Evolutionary conservation across 2,329 filamentous ascomycete genomes (phyloP).

Genomic region (Herpotrichia juniperi): DNA sequence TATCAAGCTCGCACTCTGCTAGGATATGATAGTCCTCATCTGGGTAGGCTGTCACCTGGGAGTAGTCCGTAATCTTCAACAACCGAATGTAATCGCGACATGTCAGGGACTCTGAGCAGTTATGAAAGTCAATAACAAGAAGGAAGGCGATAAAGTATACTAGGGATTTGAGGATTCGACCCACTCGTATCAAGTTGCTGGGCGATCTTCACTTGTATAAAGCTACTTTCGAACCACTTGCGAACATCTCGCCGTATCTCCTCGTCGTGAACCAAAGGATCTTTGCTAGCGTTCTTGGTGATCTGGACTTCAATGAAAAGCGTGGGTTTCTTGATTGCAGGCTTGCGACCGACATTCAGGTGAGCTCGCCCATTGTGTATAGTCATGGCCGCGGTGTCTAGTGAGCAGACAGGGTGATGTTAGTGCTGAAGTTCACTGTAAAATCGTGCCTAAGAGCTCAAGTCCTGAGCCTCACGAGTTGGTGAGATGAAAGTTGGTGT

Average conservation of each 20-base stretch:
- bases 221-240: conserved; percentile 44
- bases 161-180: conserved; percentile 6
- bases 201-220: conserved; percentile 39
- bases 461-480: too few relatives aligned
- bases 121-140: neutral
- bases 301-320: conserved; percentile 19
- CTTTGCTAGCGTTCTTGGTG: neutral
- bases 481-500: neutral
- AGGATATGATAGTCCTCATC: conserved; percentile 11
- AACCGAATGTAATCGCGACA: conserved; percentile 6
- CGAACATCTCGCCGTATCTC: conserved; percentile 33
- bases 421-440: too few relatives aligned
- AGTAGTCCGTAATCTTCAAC: conserved; percentile 13
- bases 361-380: neutral
- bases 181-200: conserved; percentile 33
- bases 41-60: neutral
- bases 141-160: neutral
- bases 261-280: conserved; percentile 5
- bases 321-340: neutral
- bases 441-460: too few relatives aligned
- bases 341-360: neutral
- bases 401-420: too few relatives aligned
- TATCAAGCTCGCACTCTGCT: conserved; percentile 12
- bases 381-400: neutral
- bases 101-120: neutral